These are phyloP conservation scores for Cladosporium sp. DNA, from an alignment of 2,329 filamentous ascomycete genomes.

Conservation along the genomic window DNA sequence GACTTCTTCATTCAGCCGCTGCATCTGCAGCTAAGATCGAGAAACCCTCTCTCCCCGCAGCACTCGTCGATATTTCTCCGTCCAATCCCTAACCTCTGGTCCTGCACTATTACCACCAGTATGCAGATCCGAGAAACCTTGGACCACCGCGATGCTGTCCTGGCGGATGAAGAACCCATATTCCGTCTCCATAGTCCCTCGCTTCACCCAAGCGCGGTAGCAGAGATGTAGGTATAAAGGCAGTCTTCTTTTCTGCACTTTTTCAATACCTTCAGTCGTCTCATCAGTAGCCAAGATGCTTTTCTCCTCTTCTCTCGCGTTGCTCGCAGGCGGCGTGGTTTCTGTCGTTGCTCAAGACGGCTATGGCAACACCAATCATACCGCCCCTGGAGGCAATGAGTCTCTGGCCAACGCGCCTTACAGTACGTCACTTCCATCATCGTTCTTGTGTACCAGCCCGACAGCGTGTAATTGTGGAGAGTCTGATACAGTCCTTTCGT, in stretches of 20 bases:
- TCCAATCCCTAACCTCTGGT: constrained; percentile 7
- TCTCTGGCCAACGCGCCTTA: constrained; percentile 39
- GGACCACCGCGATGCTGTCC: neutral
- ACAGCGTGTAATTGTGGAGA: neutral
- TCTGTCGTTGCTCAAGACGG: neutral
- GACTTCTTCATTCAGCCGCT: constrained; percentile 14
- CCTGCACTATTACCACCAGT: neutral
- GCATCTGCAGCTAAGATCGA: constrained; percentile 3
- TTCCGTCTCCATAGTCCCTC: neutral
- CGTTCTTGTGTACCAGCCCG: neutral
- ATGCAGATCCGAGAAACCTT: constrained; percentile 5
- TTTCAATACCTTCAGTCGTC: neutral
- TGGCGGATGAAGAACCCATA: neutral
- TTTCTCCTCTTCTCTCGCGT: neutral
- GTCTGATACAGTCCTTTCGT: neutral
- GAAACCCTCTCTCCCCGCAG: constrained; percentile 18
- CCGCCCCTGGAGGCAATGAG: constrained; percentile 14
- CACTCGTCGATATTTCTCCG: constrained; percentile 10
- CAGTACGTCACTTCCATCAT: constrained; percentile 27
- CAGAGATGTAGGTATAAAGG: constrained; percentile 11
- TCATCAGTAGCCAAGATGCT: constrained; percentile 2
- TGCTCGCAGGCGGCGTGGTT: neutral
- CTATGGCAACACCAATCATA: constrained; percentile 19
- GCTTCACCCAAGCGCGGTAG: neutral
- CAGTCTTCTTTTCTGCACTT: neutral